Base-by-base conservation (phyloP, 768 basidiomycete species). In the Tricholomella constricta region DNA sequence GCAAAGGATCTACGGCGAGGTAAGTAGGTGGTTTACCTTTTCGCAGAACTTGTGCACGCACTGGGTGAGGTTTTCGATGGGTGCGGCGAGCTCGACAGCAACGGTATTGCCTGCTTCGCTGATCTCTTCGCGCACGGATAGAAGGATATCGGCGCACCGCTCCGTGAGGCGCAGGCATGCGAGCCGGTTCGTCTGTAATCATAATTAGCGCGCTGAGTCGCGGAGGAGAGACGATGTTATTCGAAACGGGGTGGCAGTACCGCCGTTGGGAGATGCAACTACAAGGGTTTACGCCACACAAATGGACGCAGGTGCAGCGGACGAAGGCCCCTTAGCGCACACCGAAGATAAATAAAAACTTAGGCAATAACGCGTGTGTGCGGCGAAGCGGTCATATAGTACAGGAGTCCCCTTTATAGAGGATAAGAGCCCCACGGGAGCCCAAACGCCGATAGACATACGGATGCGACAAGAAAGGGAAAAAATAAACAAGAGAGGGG, bases 131-230 rank as follows among this genome's bases (percentile, higher is more conserved):
- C 82, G 77, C 5, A 91, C 78, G 10, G 80, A 78, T n/a, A 84
- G 67, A 2, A 91, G 75, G 15, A 86, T 78, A 12, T 81, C 81
- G 0, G 89, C 89, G 55, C 88, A 89, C 23, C 87, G 81, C 58
- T 88, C 83, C 0, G 86, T 87, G 7, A 91, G 75, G 9, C 87
- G 83, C 25, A 91, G 73, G 59, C 86, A 88, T 1, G 81, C 79
- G 11, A 85, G 69, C 15, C 85, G 76, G 55, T 91, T 89, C 57
- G 80, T 81, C 89, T 91, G 57, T 26, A 6, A 7, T 1, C 3
- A 20, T 55, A 26, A 19, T 29, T 9, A 48, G 43, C 6, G 9
- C n/a, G 9, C 20, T n/a, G n/a, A n/a, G n/a, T n/a, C n/a, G n/a
- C n/a, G n/a, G n/a, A n/a, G n/a, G n/a, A n/a, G n/a, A n/a, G n/a